Evolutionary conservation across 116 monocot species (phyloP).

Genomic region (Cymodocea nodosa): DNA sequence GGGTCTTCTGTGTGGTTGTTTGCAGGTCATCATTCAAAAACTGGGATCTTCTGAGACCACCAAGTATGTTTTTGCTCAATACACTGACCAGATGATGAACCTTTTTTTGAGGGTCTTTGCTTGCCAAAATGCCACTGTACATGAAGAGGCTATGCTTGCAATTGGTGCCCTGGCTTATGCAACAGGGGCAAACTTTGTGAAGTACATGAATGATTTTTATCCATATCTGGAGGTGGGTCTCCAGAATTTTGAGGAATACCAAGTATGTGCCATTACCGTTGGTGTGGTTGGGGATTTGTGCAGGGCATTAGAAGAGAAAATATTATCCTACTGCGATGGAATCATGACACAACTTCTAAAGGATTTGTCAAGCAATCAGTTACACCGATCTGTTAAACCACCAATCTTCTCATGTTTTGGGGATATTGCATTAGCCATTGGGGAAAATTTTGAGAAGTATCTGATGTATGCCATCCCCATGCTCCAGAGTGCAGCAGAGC

Average conservation of each 20-base stretch:
- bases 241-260: conserved; percentile 61
- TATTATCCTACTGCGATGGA: conserved; percentile 43
- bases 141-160: conserved; percentile 66
- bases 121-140: conserved; percentile 37
- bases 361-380: conserved; percentile 31
- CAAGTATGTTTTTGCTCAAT: conserved; percentile 25
- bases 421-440: conserved; percentile 50
- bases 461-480: conserved; percentile 47
- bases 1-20: conserved; percentile 57
- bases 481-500: conserved; percentile 52
- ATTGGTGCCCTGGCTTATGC: conserved; percentile 63
- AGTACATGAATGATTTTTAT: conserved; percentile 46
- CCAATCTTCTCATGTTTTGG: conserved; percentile 57
- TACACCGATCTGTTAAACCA: conserved; percentile 54
- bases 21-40: conserved; percentile 61
- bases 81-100: conserved; percentile 38
- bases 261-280: conserved; percentile 48
- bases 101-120: conserved; percentile 42
- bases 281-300: conserved; percentile 55
- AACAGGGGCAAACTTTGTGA: conserved; percentile 27
- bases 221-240: conserved; percentile 44
- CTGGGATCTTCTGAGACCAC: conserved; percentile 28
- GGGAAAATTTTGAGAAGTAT: conserved; percentile 54
- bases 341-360: conserved; percentile 55
- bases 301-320: conserved; percentile 37